Base-by-base conservation (phyloP, 2,329 filamentous ascomycete species). In the Alternaria alternata region DNA sequence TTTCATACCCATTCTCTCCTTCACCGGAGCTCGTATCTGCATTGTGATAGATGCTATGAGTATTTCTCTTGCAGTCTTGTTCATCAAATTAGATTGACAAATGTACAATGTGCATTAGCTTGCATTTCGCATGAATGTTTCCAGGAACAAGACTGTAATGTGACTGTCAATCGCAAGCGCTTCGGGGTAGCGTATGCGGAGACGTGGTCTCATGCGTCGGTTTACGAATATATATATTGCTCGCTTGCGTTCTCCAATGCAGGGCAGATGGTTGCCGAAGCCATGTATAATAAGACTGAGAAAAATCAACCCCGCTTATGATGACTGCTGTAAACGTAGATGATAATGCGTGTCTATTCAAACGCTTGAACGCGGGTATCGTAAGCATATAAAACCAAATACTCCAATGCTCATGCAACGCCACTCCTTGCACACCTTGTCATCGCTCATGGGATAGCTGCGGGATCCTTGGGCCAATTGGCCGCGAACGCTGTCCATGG, bases 401-500 rank as follows among this genome's bases (percentile, higher is more conserved):
- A 64, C 62, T 61, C 61, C 64, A 52, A 52, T 43, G 56, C 47
- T 60, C 30, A 64, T 68, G 65, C 59, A 54, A 68, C 58, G 57
- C 54, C 49, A 46, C 44, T 51, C 47, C 36, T 48, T 20, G 36
- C 47, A 38, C 24, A 41, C 55, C 30, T 59, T 51, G 56, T 38
- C 20, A 18, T 43, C 22, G 30, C 43, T 63, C 60, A 75, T n/a
- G 73, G 73, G 30, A 75, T 75, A 18, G 64, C 60, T 6, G 69
- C 68, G 30, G 73, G 73, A 47, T 75, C 67, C 39, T 69, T 67
- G 0, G 73, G 73, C 73, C 73, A 76, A 44, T 76, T 76, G 43
- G 73, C 72, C 24, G 73, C 72, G 52, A 76, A 76, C 7, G 73
- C 73, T 9, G 73, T 75, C 72, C 72, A 76, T 12, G 73, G 73